Evolutionary conservation across 2,329 filamentous ascomycete genomes (phyloP), one percentile per base, ranked within the genome.

Genomic region (Sarocladiaceae sp.): DNA sequence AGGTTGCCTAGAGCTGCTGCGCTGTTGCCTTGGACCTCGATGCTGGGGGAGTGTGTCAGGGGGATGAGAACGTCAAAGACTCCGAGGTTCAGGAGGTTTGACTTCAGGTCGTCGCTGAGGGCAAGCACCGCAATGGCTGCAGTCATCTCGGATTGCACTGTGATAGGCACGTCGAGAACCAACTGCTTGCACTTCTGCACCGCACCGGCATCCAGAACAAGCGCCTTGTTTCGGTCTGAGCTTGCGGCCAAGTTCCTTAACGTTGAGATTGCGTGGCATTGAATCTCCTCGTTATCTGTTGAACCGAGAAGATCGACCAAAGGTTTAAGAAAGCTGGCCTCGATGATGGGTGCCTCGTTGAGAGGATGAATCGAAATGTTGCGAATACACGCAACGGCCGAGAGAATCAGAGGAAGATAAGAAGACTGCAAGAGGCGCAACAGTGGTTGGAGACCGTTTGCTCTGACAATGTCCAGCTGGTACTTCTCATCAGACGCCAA

Each of bases 101-200:
- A 81, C 68, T 98, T 98, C 47, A 98, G 76, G 51, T 98, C 93
- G 57, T 98, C 93, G 55, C 91, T 96, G 43, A 98, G 70, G 15
- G 93, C 93, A 51, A 98, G 75, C 12, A 98, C 93, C 29, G 93
- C 93, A 64, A 98, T 96, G 1, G 93, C 93, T n/a, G 93, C 93
- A 4, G 93, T 98, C 93, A 98, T 98, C 65, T 98, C 93, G 2
- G 90, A 96, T 62, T 98, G 93, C 2, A 98, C 93, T 31, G 87
- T 91, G 40, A 97, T 76, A 0, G 93, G 89, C 3, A 97, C 93
- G 45, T 94, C 84, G 15, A 98, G 73, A 19, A 98, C 90, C 43
- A 98, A 75, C 60, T 97, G 88, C 67, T 96, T 97, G 80, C 93
- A 98, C 64, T 97, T 97, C 61, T 97, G 89, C 31, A 98, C 93